These are phyloP conservation scores for Marasmius sp. DNA, from an alignment of 1,284 basidiomycete species.

Conservation along the genomic window DNA sequence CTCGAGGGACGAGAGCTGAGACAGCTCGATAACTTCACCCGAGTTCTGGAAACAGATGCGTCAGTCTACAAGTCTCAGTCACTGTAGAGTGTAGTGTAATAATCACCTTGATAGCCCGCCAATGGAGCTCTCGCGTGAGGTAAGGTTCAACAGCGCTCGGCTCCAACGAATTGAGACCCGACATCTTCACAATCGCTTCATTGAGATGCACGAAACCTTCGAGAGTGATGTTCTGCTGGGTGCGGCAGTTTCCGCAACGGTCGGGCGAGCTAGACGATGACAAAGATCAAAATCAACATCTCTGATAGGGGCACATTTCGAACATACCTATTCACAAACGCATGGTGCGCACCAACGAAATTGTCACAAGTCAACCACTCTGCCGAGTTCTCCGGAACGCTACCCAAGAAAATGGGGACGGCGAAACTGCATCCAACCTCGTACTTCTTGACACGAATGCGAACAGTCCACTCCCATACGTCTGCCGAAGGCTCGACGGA, in stretches of 20 bases:
- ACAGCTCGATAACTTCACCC: conserved; percentile 3
- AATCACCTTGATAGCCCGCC: conserved; percentile 35
- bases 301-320: background rate
- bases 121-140: conserved; percentile 35
- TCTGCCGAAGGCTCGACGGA: background rate
- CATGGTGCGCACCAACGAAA: conserved; percentile 38
- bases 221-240: conserved; percentile 31
- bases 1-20: conserved; percentile 2
- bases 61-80: background rate
- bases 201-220: conserved; percentile 59
- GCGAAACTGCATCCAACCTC: conserved; percentile 40
- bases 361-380: conserved; percentile 32
- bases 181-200: conserved; percentile 28
- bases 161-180: conserved; percentile 29
- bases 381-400: conserved; percentile 31
- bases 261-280: conserved; percentile 21
- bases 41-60: background rate
- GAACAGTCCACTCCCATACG: conserved; percentile 40
- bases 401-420: conserved; percentile 42
- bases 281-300: background rate
- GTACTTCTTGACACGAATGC: conserved; percentile 40
- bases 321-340: conserved; percentile 35
- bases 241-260: conserved; percentile 40
- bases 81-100: background rate
- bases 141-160: conserved; percentile 38